Conservation (phyloP, 441 rosid species). For the Adansonia grandidieri region DNA sequence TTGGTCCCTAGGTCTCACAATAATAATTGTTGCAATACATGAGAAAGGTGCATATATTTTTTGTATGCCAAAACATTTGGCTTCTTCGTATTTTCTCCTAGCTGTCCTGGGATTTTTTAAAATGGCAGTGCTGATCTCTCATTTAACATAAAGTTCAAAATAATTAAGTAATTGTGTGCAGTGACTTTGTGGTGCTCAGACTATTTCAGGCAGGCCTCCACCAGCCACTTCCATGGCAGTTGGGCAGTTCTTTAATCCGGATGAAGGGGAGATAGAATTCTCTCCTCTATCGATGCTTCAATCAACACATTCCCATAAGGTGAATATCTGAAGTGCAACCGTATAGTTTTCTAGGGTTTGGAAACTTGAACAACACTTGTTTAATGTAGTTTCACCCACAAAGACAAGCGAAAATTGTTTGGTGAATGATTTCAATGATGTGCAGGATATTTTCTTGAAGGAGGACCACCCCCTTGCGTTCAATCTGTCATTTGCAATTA, state of each 20-base stretch:
- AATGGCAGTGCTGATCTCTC: conserved; percentile 18
- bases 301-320: conserved; percentile 77
- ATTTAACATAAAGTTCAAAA: conserved; percentile 22
- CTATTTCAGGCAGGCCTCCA: conserved; percentile 92
- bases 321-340: conserved; percentile 34
- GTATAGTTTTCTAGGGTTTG: conserved; percentile 21
- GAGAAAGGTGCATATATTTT: neutral
- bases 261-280: conserved; percentile 69
- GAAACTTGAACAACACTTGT: conserved; percentile 22
- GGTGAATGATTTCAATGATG: conserved; percentile 35
- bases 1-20: neutral
- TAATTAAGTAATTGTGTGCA: conserved; percentile 35
- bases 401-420: conserved; percentile 3
- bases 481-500: conserved; percentile 74
- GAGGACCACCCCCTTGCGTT: conserved; percentile 95
- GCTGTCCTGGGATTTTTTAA: conserved; percentile 8
- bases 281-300: conserved; percentile 68
- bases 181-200: conserved; percentile 59
- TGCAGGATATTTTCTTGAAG: conserved; percentile 70
- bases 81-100: conserved; percentile 3
- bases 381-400: conserved; percentile 27
- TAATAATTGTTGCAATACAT: neutral
- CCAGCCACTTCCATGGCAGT: conserved; percentile 98
- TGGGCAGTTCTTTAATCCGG: conserved; percentile 94
- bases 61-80: conserved; percentile 9